Percentiles rank a stretch among this genome's conserved stretches.
Evolutionary conservation across 257 asterid species (phyloP).

Genomic region (Phtheirospermum japonicum): DNA sequence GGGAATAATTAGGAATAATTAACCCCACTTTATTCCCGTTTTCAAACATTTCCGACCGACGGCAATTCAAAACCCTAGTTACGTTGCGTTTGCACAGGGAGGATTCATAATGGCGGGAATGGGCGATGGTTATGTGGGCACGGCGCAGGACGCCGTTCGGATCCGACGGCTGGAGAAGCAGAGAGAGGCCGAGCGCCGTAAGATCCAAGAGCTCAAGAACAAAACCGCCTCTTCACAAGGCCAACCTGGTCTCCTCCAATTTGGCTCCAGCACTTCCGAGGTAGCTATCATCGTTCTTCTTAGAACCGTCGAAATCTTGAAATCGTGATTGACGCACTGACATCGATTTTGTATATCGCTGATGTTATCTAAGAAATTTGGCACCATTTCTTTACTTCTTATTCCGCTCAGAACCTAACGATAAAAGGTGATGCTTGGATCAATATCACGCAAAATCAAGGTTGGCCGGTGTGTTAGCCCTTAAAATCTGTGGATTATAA

Average conservation of each 20-base stretch:
- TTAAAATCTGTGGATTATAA: background rate
- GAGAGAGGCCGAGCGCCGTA: slow-evolving; percentile 96
- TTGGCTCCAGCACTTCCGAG: slow-evolving; percentile 98
- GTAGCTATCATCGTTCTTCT: slow-evolving; percentile 29
- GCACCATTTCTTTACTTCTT: background rate
- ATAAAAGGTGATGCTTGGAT: background rate
- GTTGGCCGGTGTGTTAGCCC: background rate
- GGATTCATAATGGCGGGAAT: slow-evolving; percentile 73
- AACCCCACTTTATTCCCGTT: background rate
- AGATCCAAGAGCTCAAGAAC: slow-evolving; percentile 92
- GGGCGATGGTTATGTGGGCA: slow-evolving; percentile 99
- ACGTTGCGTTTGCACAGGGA: background rate
- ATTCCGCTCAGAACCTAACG: slow-evolving; percentile 3
- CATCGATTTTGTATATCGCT: background rate
- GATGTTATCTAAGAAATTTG: background rate
- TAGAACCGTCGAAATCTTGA: background rate
- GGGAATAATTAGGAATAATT: background rate
- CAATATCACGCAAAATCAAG: background rate
- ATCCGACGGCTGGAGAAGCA: slow-evolving; percentile 97
- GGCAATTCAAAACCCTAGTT: slow-evolving; percentile 28
- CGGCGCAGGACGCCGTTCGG: slow-evolving; percentile 93
- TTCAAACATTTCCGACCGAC: background rate
- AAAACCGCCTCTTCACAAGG: slow-evolving; percentile 78
- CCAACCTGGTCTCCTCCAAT: slow-evolving; percentile 93
- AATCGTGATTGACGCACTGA: too few relatives aligned